Evolutionary conservation across 164 flowering plant species (phyloP), one percentile per base, ranked within the genome.

Genomic region (Amborella trichopoda): DNA sequence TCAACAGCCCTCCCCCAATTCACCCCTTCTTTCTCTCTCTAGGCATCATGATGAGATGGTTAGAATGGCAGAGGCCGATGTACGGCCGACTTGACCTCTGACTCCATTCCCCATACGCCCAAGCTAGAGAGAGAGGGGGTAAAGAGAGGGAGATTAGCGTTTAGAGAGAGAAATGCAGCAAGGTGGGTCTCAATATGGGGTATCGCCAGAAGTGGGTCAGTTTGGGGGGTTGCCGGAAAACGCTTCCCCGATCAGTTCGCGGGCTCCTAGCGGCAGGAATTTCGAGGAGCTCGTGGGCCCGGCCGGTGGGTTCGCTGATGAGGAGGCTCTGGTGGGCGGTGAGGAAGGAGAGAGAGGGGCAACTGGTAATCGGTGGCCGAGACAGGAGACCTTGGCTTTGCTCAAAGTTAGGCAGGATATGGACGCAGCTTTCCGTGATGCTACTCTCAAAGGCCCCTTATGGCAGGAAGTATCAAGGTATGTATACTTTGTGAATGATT

Each of bases 401-500:
- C 48, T 87, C 58, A 69, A 76, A 58, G 81, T 87, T 22, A 60
- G 96, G 65, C 79, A 85, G 0, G 94, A 81, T n/a, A 87, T 87
- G 96, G 91, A 77, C 39, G 75, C 49, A 1, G 81, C 65, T 11
- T 87, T 87, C 37, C 66, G 91, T 14, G 94, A 83, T 46, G 73
- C 94, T 0, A 81, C 76, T 23, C 80, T 77, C 39, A 87, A 83
- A 55, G 96, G 81, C 16, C 96, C 96, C 18, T 63, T 87, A 25
- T 87, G 96, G 96, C 91, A 87, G 28, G 80, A 83, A 42, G 76
- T 83, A 36, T 87, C 94, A 61, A 83, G 96, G 96, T 87, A 57
- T 38, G n/a, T n/a, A n/a, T n/a, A n/a, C n/a, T n/a, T n/a, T n/a
- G n/a, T n/a, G n/a, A n/a, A n/a, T n/a, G n/a, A n/a, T n/a, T n/a